These are phyloP conservation scores for Kregervanrija pseudodelftensis DNA, from an alignment of 805 yeast genomes.

Conservation along the genomic window DNA sequence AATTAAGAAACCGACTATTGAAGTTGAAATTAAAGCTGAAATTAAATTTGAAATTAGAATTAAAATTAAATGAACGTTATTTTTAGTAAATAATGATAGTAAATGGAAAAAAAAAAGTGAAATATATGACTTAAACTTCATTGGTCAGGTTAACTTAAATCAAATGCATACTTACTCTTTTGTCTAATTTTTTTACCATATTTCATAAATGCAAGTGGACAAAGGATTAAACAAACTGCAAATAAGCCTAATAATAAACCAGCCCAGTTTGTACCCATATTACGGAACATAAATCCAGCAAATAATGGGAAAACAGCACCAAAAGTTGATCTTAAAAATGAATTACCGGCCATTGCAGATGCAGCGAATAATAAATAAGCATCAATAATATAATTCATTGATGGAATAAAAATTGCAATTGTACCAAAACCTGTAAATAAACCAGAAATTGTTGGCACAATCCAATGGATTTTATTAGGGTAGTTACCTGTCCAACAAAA, in stretches of 20 bases:
- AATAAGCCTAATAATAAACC: slow-evolving; percentile 64
- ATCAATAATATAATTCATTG: slow-evolving; percentile 68
- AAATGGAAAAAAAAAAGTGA: not conserved
- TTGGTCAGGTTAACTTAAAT: slow-evolving; percentile 5
- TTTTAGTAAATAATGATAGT: not conserved
- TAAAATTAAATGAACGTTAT: not conserved
- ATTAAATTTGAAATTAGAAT: slow-evolving; percentile 13
- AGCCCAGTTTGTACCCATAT: slow-evolving; percentile 73
- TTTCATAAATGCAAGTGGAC: slow-evolving; percentile 57
- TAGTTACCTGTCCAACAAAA: slow-evolving; percentile 83
- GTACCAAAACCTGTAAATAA: slow-evolving; percentile 61
- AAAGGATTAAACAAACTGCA: slow-evolving; percentile 50
- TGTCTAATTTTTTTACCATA: slow-evolving; percentile 53
- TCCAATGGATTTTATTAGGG: slow-evolving; percentile 67
- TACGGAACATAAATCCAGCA: slow-evolving; percentile 61
- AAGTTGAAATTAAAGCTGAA: no score
- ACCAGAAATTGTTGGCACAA: slow-evolving; percentile 67
- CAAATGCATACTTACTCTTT: slow-evolving; percentile 48
- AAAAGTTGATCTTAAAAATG: slow-evolving; percentile 58
- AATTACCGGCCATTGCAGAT: slow-evolving; percentile 69
- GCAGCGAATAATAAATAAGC: slow-evolving; percentile 67
- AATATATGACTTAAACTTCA: not conserved
- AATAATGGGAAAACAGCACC: slow-evolving; percentile 54
- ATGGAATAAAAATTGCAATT: slow-evolving; percentile 59
- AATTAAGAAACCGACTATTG: no score